Evolutionary conservation across 2,329 filamentous ascomycete species (phyloP).

Genomic region (Stenocarpella maydis): DNA sequence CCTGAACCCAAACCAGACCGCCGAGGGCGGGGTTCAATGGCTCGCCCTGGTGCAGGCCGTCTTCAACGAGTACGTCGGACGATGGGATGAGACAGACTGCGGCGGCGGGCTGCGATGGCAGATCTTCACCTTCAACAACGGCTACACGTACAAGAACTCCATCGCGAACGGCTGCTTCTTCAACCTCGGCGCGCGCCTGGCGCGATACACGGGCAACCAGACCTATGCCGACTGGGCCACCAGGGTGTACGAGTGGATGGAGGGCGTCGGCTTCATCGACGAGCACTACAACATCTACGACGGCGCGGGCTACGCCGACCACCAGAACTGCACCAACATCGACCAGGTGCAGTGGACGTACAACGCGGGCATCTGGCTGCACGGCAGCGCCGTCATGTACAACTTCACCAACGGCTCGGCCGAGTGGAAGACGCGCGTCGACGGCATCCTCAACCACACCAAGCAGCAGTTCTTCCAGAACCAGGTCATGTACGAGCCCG

Average conservation of each 20-base stretch:
- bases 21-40: constrained; percentile 66
- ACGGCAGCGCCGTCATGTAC: constrained; percentile 51
- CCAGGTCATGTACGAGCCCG: constrained; percentile 59
- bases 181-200: constrained; percentile 64
- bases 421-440: constrained; percentile 56
- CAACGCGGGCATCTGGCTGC: constrained; percentile 58
- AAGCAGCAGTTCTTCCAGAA: constrained; percentile 59
- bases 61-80: constrained; percentile 80
- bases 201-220: constrained; percentile 68
- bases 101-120: constrained; percentile 83
- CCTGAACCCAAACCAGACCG: constrained; percentile 56
- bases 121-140: constrained; percentile 83
- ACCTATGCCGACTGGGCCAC: constrained; percentile 70
- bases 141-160: constrained; percentile 64
- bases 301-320: constrained; percentile 52
- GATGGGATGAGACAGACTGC: constrained; percentile 74
- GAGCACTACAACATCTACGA: constrained; percentile 56
- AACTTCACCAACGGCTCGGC: constrained; percentile 53
- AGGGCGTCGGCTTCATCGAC: constrained; percentile 53
- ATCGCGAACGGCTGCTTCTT: constrained; percentile 59
- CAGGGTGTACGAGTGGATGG: constrained; percentile 64
- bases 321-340: constrained; percentile 52
- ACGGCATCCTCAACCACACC: constrained; percentile 55
- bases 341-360: constrained; percentile 60
- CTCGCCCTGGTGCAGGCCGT: constrained; percentile 78